A percentile compares a stretch with the other conserved stretches of the same genome.
These are phyloP conservation scores for Boletus vermiculosoides DNA, from an alignment of 768 basidiomycete genomes.

Conservation along the genomic window DNA sequence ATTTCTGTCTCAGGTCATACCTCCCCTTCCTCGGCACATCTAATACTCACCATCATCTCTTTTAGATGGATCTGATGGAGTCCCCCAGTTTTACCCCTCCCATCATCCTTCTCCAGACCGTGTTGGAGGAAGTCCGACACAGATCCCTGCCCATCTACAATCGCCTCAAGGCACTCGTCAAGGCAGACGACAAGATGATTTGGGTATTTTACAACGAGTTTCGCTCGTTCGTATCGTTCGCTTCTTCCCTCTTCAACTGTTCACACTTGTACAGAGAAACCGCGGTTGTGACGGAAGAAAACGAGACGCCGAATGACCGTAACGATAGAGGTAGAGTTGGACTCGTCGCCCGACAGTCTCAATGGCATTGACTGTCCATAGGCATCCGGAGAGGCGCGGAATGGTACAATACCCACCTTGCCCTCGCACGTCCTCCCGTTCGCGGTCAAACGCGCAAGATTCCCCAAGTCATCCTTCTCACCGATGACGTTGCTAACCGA, in stretches of 20 bases:
- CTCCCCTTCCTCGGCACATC: not conserved
- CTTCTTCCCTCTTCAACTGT: not conserved
- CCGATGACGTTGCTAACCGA: conserved; percentile 86
- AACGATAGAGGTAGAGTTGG: conserved; percentile 78
- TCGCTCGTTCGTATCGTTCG: conserved; percentile 55
- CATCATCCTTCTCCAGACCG: conserved; percentile 90
- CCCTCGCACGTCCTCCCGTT: conserved; percentile 47
- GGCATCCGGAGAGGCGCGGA: conserved; percentile 85
- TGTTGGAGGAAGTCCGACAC: conserved; percentile 94
- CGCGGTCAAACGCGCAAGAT: conserved; percentile 47
- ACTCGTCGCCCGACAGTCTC: not conserved
- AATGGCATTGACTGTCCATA: conserved; percentile 28
- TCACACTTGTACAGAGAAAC: conserved; percentile 58
- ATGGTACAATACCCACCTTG: conserved; percentile 84
- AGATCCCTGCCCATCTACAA: conserved; percentile 91
- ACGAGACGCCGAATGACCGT: conserved; percentile 86
- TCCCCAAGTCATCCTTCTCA: conserved; percentile 75
- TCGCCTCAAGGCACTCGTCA: conserved; percentile 80
- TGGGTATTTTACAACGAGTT: conserved; percentile 90
- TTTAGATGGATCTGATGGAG: conserved; percentile 91
- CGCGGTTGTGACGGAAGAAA: conserved; percentile 70
- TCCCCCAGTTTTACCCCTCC: conserved; percentile 72
- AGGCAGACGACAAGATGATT: conserved; percentile 80
- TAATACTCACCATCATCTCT: conserved; percentile 1
- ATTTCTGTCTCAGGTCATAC: conserved; percentile 74